Conservation (phyloP, 2,329 filamentous ascomycete genomes). For the Pseudogymnoascus sp. region DNA sequence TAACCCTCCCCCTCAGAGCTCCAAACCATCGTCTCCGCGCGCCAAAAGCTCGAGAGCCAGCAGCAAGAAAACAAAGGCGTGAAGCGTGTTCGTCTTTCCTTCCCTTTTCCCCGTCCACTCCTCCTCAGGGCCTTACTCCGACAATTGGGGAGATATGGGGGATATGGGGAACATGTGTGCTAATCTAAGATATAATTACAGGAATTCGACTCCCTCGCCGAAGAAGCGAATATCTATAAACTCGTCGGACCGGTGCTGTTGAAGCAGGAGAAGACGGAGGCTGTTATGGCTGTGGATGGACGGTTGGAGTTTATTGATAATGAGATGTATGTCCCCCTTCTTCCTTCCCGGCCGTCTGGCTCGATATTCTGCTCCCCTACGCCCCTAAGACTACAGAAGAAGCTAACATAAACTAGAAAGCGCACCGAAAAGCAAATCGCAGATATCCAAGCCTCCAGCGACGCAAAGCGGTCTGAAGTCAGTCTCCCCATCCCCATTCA, state of each 20-base stretch:
- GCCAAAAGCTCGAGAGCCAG: slow-evolving; percentile 90
- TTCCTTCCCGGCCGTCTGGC: too few species aligned
- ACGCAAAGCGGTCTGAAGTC: slow-evolving; percentile 59
- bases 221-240: slow-evolving; percentile 90
- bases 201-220: slow-evolving; percentile 75
- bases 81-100: slow-evolving; percentile 52
- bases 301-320: slow-evolving; percentile 87
- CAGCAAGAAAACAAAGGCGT: slow-evolving; percentile 88
- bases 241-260: slow-evolving; percentile 84
- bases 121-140: neutral
- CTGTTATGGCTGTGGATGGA: slow-evolving; percentile 82
- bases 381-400: neutral
- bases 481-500: slow-evolving; percentile 25
- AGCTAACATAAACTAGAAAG: slow-evolving; percentile 39
- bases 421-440: slow-evolving; percentile 60
- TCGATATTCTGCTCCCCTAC: too few species aligned
- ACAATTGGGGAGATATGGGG: neutral
- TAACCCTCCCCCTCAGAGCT: slow-evolving; percentile 56
- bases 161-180: slow-evolving; percentile 7
- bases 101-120: neutral
- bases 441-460: slow-evolving; percentile 55
- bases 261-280: slow-evolving; percentile 90
- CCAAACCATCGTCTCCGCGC: slow-evolving; percentile 64
- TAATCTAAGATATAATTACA: slow-evolving; percentile 30
- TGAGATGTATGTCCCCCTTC: slow-evolving; percentile 63